These are phyloP conservation scores for Ophiostoma populinum DNA, from an alignment of 2,329 filamentous ascomycete species.

Conservation along the genomic window DNA sequence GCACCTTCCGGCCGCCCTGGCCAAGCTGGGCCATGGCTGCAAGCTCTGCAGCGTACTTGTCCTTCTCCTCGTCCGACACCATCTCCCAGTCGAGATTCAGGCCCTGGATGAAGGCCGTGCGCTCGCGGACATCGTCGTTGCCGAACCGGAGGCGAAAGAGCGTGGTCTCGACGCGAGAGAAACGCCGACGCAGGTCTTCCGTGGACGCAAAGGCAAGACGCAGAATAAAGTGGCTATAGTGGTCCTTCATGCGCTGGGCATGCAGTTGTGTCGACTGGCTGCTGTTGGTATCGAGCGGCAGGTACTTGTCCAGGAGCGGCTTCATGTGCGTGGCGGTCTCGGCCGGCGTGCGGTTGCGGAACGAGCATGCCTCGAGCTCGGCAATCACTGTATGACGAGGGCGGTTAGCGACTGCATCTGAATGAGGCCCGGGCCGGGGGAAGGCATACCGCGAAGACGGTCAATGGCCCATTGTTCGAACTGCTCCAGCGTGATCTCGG, in stretches of 20 bases:
- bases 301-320: slow-evolving; percentile 70
- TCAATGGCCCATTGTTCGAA: slow-evolving; percentile 99
- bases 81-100: slow-evolving; percentile 73
- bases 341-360: slow-evolving; percentile 70
- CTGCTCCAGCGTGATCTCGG: slow-evolving; percentile 88
- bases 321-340: slow-evolving; percentile 77
- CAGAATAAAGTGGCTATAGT: slow-evolving; percentile 95
- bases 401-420: neutral
- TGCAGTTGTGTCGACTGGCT: slow-evolving; percentile 41
- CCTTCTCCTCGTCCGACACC: slow-evolving; percentile 62
- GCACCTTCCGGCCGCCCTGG: slow-evolving; percentile 19
- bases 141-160: slow-evolving; percentile 72
- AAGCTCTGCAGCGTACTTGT: slow-evolving; percentile 44
- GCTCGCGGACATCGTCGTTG: slow-evolving; percentile 57
- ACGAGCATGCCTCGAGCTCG: slow-evolving; percentile 85
- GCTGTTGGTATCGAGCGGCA: slow-evolving; percentile 62
- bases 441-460: slow-evolving; percentile 51
- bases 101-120: slow-evolving; percentile 56
- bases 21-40: slow-evolving; percentile 28
- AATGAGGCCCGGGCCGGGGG: neutral
- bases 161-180: slow-evolving; percentile 72
- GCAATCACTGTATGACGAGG: slow-evolving; percentile 44
- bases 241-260: slow-evolving; percentile 75
- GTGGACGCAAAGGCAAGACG: slow-evolving; percentile 83
- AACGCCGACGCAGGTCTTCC: slow-evolving; percentile 75